Conservation (phyloP, 2,329 filamentous ascomycete genomes). For the Aureobasidium leucospermi region DNA sequence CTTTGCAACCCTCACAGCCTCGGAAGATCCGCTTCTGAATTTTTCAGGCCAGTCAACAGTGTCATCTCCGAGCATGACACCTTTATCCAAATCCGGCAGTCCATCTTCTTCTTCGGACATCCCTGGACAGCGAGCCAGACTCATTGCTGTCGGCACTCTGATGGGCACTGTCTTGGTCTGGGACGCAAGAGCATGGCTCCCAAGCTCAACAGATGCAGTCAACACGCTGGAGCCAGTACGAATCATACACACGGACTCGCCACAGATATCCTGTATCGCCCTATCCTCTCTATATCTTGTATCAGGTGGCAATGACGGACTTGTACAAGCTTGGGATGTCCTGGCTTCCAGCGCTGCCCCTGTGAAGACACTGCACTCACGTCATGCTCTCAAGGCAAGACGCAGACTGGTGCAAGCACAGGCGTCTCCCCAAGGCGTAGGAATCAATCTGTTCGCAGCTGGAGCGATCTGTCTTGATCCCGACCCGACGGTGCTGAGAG, state of each 20-base stretch:
- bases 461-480: constrained; percentile 82
- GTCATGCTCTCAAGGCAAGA: constrained; percentile 73
- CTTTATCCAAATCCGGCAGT: constrained; percentile 40
- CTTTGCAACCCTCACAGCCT: constrained; percentile 61
- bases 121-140: constrained; percentile 74
- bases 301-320: constrained; percentile 86
- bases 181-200: constrained; percentile 66
- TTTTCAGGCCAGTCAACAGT: constrained; percentile 48
- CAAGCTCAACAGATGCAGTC: constrained; percentile 45
- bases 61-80: constrained; percentile 49
- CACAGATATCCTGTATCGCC: constrained; percentile 74
- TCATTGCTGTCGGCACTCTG: constrained; percentile 74
- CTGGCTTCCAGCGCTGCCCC: constrained; percentile 71
- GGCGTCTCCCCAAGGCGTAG: constrained; percentile 58
- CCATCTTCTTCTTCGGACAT: constrained; percentile 52
- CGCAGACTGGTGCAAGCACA: constrained; percentile 64
- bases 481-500: constrained; percentile 75
- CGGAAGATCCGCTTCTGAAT: constrained; percentile 68
- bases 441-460: constrained; percentile 71
- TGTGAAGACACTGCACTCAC: constrained; percentile 78
- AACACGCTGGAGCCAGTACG: constrained; percentile 65
- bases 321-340: constrained; percentile 97
- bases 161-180: constrained; percentile 72
- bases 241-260: constrained; percentile 82
- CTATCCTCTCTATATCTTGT: constrained; percentile 81